Percentiles rank a stretch among this genome's conserved stretches.
phyloP scores from a whole-genome alignment of 495 filamentous ascomycete species.

The Pyronema omphalodes region DNA sequence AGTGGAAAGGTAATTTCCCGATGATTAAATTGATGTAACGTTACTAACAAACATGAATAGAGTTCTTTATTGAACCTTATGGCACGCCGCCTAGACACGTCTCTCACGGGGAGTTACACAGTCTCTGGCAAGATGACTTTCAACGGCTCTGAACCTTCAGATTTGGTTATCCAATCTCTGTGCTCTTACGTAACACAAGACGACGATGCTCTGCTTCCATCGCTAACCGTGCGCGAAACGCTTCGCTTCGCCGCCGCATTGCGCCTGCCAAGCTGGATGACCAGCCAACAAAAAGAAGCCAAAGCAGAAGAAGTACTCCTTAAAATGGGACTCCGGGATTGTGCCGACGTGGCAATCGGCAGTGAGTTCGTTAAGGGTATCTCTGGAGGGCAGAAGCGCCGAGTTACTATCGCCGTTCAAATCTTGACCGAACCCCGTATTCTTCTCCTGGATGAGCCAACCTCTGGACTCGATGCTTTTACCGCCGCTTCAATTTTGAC shows the following conservation, averaged over 20 bases:
- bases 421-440: slow-evolving; percentile 54
- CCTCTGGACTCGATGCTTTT: slow-evolving; percentile 57
- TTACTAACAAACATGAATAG: not conserved
- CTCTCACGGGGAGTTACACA: slow-evolving; percentile 35
- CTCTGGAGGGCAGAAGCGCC: slow-evolving; percentile 56
- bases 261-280: slow-evolving; percentile 49
- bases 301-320: slow-evolving; percentile 50
- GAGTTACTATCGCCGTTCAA: slow-evolving; percentile 58
- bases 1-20: slow-evolving; percentile 35
- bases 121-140: slow-evolving; percentile 42
- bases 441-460: slow-evolving; percentile 55
- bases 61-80: slow-evolving; percentile 52
- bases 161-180: slow-evolving; percentile 45
- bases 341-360: slow-evolving; percentile 54
- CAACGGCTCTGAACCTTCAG: slow-evolving; percentile 45
- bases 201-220: slow-evolving; percentile 53
- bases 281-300: slow-evolving; percentile 40
- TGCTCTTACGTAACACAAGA: slow-evolving; percentile 62
- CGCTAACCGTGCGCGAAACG: slow-evolving; percentile 57
- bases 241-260: slow-evolving; percentile 48
- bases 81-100: slow-evolving; percentile 41
- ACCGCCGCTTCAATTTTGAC: slow-evolving; percentile 57
- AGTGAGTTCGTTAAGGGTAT: slow-evolving; percentile 55
- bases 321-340: slow-evolving; percentile 61
- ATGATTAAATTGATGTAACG: not conserved